Conservation (phyloP, 495 filamentous ascomycete species). For the Penicillium diatomitis region DNA sequence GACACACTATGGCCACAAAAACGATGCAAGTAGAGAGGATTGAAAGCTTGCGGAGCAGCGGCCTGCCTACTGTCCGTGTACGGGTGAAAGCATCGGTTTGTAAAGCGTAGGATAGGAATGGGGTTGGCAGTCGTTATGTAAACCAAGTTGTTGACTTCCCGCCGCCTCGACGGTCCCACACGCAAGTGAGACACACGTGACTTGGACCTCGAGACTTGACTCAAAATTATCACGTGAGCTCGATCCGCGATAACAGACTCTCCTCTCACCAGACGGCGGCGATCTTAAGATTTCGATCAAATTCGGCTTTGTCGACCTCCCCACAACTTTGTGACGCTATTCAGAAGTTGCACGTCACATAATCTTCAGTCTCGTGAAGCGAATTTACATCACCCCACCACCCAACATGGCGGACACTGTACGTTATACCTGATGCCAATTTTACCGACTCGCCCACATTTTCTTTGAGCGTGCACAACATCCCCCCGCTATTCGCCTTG, state of each 20-base stretch:
- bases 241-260: slow-evolving; percentile 30
- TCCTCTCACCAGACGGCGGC: slow-evolving; percentile 15
- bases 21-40: background rate
- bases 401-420: slow-evolving; percentile 40
- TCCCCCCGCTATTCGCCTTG: slow-evolving; percentile 17
- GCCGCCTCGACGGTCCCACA: slow-evolving; percentile 2
- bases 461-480: slow-evolving; percentile 27
- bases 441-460: slow-evolving; percentile 38
- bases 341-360: background rate
- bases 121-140: background rate
- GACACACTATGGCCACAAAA: background rate
- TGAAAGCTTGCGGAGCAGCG: slow-evolving; percentile 20
- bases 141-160: slow-evolving; percentile 1
- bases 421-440: slow-evolving; percentile 40
- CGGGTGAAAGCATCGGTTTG: slow-evolving; percentile 18
- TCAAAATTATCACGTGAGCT: slow-evolving; percentile 14
- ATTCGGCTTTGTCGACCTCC: slow-evolving; percentile 13
- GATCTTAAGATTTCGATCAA: slow-evolving; percentile 15
- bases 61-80: slow-evolving; percentile 31
- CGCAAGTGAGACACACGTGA: slow-evolving; percentile 8
- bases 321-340: background rate
- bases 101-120: background rate
- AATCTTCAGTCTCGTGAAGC: slow-evolving; percentile 9
- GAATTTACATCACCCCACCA: slow-evolving; percentile 8
- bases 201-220: background rate